These are phyloP conservation scores for Kwoniella shivajii DNA, from an alignment of 1,284 basidiomycete species.

Conservation along the genomic window DNA sequence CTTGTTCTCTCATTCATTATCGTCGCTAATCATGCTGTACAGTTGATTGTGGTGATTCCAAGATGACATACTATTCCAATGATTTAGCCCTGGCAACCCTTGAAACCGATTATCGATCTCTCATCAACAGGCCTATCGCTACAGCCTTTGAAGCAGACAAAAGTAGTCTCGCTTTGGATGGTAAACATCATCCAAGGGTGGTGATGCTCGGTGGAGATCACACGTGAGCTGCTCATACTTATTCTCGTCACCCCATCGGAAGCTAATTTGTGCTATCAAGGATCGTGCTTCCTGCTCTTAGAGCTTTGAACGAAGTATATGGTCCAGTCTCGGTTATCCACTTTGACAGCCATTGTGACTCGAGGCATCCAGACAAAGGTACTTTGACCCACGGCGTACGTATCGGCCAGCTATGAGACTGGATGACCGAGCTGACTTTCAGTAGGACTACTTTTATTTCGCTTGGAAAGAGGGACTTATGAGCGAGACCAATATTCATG, in stretches of 20 bases:
- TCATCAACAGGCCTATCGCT: conserved; percentile 12
- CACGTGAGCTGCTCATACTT: conserved; percentile 22
- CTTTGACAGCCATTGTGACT: conserved; percentile 31
- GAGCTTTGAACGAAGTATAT: conserved; percentile 49
- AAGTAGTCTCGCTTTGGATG: conserved; percentile 61
- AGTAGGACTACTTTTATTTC: conserved; percentile 67
- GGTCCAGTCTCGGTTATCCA: conserved; percentile 54
- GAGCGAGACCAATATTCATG: conserved; percentile 66
- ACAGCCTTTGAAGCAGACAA: conserved; percentile 49
- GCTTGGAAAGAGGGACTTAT: conserved; percentile 73
- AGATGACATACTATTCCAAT: conserved; percentile 67
- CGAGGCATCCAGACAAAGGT: conserved; percentile 15
- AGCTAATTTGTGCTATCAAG: not conserved
- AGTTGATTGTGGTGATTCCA: conserved; percentile 80
- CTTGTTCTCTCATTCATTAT: not conserved
- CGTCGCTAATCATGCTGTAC: conserved; percentile 39
- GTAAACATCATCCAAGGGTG: conserved; percentile 39
- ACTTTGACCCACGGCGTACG: conserved; percentile 8
- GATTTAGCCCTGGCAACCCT: conserved; percentile 56
- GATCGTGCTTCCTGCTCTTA: conserved; percentile 54
- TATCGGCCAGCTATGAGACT: too few species aligned
- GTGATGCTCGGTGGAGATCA: conserved; percentile 53
- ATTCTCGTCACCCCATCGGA: not conserved
- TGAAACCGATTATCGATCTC: conserved; percentile 34
- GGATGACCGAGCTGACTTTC: too few species aligned